Evolutionary conservation across 2,329 filamentous ascomycete species (phyloP).

Genomic region (Colletotrichum kahawae): DNA sequence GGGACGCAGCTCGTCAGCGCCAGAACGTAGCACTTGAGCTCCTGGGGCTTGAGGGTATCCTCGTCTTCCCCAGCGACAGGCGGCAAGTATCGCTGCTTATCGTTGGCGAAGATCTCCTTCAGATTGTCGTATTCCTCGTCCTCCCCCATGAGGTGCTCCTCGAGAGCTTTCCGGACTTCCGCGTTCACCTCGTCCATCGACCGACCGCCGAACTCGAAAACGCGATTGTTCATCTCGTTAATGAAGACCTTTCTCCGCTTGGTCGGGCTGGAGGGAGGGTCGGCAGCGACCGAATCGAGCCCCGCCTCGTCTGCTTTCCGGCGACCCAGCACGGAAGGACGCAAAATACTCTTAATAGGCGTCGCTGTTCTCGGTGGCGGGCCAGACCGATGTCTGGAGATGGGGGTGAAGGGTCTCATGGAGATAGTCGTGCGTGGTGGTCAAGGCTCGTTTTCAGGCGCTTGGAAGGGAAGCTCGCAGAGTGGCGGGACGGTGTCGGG

Average conservation of each 20-base stretch:
- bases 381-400: constrained; percentile 37
- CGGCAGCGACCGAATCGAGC: constrained; percentile 40
- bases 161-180: constrained; percentile 60
- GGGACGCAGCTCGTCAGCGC: constrained; percentile 67
- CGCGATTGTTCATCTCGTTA: constrained; percentile 61
- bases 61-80: constrained; percentile 50
- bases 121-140: constrained; percentile 67
- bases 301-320: constrained; percentile 50
- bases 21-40: constrained; percentile 65
- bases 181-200: constrained; percentile 61
- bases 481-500: constrained; percentile 11
- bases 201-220: constrained; percentile 58
- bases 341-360: constrained; percentile 60
- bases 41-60: constrained; percentile 52
- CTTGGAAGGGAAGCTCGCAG: background rate
- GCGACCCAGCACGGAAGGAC: constrained; percentile 48
- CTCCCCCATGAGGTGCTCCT: constrained; percentile 60
- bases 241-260: constrained; percentile 65
- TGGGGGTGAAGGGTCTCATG: constrained; percentile 41
- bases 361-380: constrained; percentile 38
- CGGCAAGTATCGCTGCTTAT: constrained; percentile 45
- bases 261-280: constrained; percentile 45
- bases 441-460: background rate
- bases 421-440: constrained; percentile 1
- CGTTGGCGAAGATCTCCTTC: constrained; percentile 62